Percentiles rank a stretch among this genome's conserved stretches.
Conservation (phyloP, 2,329 filamentous ascomycete species). For the Fusarium proliferatum region DNA sequence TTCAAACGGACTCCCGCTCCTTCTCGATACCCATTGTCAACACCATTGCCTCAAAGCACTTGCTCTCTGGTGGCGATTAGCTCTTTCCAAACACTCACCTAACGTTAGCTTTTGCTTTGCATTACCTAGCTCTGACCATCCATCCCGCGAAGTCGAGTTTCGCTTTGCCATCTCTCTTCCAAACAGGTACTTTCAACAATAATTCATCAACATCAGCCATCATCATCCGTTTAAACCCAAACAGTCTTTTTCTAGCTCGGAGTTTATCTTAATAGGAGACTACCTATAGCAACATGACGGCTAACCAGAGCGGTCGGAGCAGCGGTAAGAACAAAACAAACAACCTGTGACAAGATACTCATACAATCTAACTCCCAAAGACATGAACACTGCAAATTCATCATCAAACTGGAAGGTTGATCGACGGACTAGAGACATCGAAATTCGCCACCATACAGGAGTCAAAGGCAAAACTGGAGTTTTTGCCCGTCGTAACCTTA, state of each 20-base stretch:
- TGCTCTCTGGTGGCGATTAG: background rate
- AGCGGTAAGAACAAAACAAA: background rate
- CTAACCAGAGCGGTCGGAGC: no score
- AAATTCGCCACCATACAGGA: conserved; percentile 5
- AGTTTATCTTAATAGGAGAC: background rate
- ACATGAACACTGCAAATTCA: background rate
- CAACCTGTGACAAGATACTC: background rate
- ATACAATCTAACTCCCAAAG: background rate
- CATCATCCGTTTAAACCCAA: conserved; percentile 11
- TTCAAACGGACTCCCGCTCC: background rate
- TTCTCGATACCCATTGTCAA: background rate
- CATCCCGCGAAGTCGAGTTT: background rate
- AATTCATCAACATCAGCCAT: background rate
- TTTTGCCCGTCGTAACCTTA: conserved; percentile 26
- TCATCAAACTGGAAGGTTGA: background rate
- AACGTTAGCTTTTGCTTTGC: no score
- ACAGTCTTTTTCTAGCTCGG: conserved; percentile 3
- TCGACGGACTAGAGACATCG: conserved; percentile 1
- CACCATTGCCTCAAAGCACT: background rate
- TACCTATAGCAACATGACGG: background rate
- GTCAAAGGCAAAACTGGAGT: conserved; percentile 31
- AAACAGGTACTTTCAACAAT: background rate
- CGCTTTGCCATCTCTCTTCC: background rate
- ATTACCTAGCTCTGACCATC: background rate
- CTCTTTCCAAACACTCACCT: background rate